phyloP scores from a whole-genome alignment of 306 rosid genomes.

The Cyclanthera cordifolia region DNA sequence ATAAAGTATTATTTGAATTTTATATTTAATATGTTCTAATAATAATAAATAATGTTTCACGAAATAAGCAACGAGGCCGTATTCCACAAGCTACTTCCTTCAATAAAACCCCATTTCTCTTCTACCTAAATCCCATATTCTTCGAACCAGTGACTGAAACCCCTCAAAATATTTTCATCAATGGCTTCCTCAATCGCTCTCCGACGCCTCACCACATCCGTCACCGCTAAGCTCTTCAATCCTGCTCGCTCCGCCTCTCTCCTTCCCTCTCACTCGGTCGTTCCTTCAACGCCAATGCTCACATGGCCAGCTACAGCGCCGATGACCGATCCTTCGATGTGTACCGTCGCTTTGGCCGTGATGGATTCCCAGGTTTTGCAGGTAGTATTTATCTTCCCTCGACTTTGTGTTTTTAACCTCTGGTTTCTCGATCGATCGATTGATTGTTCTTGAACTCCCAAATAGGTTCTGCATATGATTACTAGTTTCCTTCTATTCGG shows the following conservation, averaged over 20 bases:
- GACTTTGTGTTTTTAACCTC: neutral
- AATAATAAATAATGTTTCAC: too few relatives aligned
- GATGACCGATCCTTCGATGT: conserved; percentile 15
- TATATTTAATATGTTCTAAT: too few relatives aligned
- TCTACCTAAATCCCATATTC: neutral
- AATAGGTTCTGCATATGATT: neutral
- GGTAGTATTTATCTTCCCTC: conserved; percentile 16
- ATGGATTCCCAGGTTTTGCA: neutral
- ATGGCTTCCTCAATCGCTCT: conserved; percentile 28
- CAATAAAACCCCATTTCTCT: neutral
- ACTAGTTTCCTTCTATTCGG: neutral
- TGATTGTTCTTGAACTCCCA: neutral
- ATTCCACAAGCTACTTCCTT: neutral
- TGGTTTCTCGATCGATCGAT: too few relatives aligned
- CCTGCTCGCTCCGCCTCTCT: conserved; percentile 17
- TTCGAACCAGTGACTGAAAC: neutral
- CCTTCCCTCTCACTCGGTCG: conserved; percentile 25
- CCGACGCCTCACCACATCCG: conserved; percentile 16
- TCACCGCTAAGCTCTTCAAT: conserved; percentile 15
- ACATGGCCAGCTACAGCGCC: conserved; percentile 16
- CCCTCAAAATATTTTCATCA: neutral
- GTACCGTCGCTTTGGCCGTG: conserved; percentile 10
- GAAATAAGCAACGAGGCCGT: too few relatives aligned
- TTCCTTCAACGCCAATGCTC: conserved; percentile 31
- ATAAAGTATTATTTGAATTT: too few relatives aligned